Evolutionary conservation across 1,284 basidiomycete species (phyloP).

Genomic region (Apiotrichum montevideense): DNA sequence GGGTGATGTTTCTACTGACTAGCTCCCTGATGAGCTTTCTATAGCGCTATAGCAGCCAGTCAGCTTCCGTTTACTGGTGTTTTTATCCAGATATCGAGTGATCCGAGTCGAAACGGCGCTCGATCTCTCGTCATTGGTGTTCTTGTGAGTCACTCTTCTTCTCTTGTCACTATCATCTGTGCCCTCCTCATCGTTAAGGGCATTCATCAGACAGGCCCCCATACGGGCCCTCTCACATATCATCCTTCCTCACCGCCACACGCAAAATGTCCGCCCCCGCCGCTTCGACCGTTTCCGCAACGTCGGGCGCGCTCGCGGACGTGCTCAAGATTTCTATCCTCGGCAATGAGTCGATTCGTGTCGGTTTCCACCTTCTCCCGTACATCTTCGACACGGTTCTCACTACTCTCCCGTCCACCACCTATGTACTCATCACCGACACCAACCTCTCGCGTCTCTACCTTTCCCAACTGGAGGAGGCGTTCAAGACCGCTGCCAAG

Average conservation of each 20-base stretch:
- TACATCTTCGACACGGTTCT: constrained; percentile 79
- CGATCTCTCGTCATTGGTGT: no score
- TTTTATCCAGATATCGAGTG: no score
- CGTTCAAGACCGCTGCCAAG: constrained; percentile 56
- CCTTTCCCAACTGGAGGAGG: constrained; percentile 60
- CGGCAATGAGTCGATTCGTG: constrained; percentile 79
- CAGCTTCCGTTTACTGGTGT: no score
- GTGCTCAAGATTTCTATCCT: constrained; percentile 68
- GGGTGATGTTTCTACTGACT: no score
- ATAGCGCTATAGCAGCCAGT: no score
- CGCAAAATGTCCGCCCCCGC: constrained; percentile 18
- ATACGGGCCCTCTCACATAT: background rate
- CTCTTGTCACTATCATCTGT: no score
- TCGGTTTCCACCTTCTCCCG: constrained; percentile 80
- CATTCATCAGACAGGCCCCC: constrained; percentile 2
- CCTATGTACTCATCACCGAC: constrained; percentile 92
- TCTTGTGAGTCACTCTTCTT: no score
- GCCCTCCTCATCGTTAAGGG: background rate
- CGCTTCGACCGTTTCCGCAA: no score
- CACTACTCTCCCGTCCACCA: constrained; percentile 67
- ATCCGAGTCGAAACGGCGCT: no score
- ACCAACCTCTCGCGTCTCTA: constrained; percentile 77
- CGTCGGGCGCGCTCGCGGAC: constrained; percentile 26
- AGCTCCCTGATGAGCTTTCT: no score
- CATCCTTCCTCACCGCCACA: background rate